phyloP scores from a whole-genome alignment of 108 stramenopile genomes.

The Schizochytrium sp. region DNA sequence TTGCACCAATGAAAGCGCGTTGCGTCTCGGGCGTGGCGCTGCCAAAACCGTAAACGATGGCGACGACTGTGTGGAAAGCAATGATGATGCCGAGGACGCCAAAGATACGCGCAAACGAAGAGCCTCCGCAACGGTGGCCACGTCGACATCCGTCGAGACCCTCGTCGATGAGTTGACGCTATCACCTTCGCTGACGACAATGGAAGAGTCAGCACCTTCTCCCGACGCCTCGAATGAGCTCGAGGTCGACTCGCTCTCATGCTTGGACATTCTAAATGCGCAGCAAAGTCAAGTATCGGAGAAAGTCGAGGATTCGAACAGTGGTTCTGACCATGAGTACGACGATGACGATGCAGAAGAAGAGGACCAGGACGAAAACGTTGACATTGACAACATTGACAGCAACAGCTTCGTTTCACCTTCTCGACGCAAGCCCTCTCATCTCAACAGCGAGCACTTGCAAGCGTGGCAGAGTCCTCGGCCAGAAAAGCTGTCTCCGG shows the following conservation, averaged over 20 bases:
- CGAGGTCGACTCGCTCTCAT: neutral
- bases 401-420: too few species aligned
- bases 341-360: neutral
- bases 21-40: too few species aligned
- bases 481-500: neutral
- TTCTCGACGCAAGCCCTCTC: neutral
- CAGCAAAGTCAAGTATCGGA: neutral
- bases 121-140: neutral
- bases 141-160: neutral
- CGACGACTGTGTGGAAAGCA: neutral
- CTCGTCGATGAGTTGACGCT: neutral
- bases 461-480: neutral
- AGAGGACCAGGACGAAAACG: neutral
- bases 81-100: neutral
- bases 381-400: too few species aligned
- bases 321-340: neutral
- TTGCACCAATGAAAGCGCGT: too few species aligned
- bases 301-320: neutral
- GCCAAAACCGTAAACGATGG: neutral
- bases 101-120: neutral
- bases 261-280: neutral
- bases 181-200: too few species aligned
- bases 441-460: neutral
- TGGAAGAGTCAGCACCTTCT: neutral
- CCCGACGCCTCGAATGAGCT: neutral